phyloP scores from a whole-genome alignment of 2,329 filamentous ascomycete species.

The Lasiodiplodia sp. region DNA sequence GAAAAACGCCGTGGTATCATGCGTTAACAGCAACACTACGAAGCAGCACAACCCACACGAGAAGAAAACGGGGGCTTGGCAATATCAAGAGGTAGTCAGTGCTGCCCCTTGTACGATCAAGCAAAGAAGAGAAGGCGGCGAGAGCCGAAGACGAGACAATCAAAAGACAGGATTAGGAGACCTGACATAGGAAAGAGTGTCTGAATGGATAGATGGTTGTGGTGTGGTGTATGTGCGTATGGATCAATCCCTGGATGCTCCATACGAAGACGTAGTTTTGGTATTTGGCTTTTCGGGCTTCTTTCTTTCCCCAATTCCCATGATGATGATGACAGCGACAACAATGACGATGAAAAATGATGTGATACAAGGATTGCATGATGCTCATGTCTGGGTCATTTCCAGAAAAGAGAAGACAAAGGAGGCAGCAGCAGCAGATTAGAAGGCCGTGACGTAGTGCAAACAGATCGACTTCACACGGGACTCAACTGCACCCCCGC shows the following conservation, averaged over 20 bases:
- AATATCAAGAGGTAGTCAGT: not conserved
- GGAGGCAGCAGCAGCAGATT: constrained; percentile 22
- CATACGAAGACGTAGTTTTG: constrained; percentile 12
- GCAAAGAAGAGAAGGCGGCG: constrained; percentile 3
- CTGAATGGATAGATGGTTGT: constrained; percentile 11
- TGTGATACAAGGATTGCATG: constrained; percentile 22
- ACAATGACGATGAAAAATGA: constrained; percentile 9
- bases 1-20: constrained; percentile 30
- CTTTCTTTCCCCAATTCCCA: constrained; percentile 6
- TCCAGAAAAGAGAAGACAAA: constrained; percentile 13
- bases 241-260: not conserved
- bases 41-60: constrained; percentile 25
- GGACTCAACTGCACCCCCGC: constrained; percentile 18
- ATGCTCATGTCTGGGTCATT: constrained; percentile 27
- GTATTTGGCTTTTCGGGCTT: constrained; percentile 12
- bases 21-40: constrained; percentile 28
- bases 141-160: not conserved
- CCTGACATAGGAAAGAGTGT: constrained; percentile 26
- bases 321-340: constrained; percentile 8
- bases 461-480: constrained; percentile 23
- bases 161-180: constrained; percentile 24
- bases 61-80: constrained; percentile 8
- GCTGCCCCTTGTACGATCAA: not conserved
- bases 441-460: constrained; percentile 26
- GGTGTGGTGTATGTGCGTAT: constrained; percentile 2